phyloP scores from a whole-genome alignment of 2,329 filamentous ascomycete genomes.

The Plenodomus tracheiphilus region DNA sequence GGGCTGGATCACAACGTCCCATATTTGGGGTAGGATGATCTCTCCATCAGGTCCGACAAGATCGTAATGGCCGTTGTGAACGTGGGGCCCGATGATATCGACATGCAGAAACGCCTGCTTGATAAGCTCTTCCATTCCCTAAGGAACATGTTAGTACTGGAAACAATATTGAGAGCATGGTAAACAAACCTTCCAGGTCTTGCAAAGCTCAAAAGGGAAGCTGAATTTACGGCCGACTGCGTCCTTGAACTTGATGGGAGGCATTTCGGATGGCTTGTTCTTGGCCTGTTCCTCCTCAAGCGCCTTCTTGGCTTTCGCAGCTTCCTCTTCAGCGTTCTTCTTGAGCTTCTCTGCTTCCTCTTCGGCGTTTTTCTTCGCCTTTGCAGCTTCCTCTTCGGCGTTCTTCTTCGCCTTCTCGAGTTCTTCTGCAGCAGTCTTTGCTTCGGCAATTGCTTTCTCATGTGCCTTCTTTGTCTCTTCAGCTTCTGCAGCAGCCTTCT shows the following conservation, averaged over 20 bases:
- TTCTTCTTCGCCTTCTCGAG: constrained; percentile 53
- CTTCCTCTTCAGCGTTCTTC: constrained; percentile 47
- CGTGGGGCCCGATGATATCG: constrained; percentile 51
- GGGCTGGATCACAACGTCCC: constrained; percentile 53
- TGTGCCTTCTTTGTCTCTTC: constrained; percentile 52
- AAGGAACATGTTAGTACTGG: constrained; percentile 67
- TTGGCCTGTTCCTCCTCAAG: constrained; percentile 50
- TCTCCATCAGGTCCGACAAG: constrained; percentile 53
- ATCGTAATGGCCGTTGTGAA: constrained; percentile 53
- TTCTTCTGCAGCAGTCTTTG: constrained; percentile 48
- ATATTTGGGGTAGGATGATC: constrained; percentile 55
- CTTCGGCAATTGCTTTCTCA: constrained; percentile 53
- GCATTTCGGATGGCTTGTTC: constrained; percentile 49
- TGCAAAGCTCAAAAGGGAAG: constrained; percentile 33
- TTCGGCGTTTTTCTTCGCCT: constrained; percentile 20
- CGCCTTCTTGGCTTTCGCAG: constrained; percentile 53
- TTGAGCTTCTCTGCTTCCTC: constrained; percentile 52
- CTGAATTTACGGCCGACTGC: constrained; percentile 36
- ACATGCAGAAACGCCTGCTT: constrained; percentile 55
- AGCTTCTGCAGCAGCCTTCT: constrained; percentile 33
- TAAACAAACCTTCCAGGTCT: constrained; percentile 58
- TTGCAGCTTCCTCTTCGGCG: constrained; percentile 47
- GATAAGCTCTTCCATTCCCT: constrained; percentile 55
- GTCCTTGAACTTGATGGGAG: constrained; percentile 37
- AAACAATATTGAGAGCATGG: neutral